These are phyloP conservation scores for Boletus rubroflammeus DNA, from an alignment of 768 basidiomycete species.

Conservation along the genomic window DNA sequence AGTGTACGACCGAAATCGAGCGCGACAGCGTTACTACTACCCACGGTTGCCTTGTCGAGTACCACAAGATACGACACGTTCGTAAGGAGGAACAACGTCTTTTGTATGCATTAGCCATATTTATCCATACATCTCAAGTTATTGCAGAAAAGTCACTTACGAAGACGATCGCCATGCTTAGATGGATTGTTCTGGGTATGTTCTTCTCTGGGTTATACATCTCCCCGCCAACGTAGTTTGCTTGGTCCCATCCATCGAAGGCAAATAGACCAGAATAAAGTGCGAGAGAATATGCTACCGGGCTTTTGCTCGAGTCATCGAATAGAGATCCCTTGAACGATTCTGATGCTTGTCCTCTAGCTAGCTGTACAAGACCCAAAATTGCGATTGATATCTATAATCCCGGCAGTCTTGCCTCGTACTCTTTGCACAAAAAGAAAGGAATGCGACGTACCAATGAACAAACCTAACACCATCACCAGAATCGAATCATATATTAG, in stretches of 20 bases:
- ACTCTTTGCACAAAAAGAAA: not conserved
- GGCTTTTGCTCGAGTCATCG: constrained; percentile 66
- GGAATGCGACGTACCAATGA: constrained; percentile 52
- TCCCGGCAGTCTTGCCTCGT: not conserved
- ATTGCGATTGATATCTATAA: constrained; percentile 65
- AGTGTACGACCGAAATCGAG: constrained; percentile 88
- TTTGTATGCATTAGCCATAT: not conserved
- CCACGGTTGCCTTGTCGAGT: constrained; percentile 74
- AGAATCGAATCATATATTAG: not conserved
- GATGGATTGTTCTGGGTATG: constrained; percentile 84
- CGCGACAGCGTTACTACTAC: constrained; percentile 81
- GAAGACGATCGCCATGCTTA: constrained; percentile 82
- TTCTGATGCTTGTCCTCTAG: constrained; percentile 63
- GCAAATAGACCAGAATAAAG: constrained; percentile 95
- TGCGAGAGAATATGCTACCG: constrained; percentile 87
- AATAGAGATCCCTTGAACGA: constrained; percentile 72
- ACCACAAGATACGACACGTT: constrained; percentile 93
- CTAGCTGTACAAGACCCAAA: constrained; percentile 75
- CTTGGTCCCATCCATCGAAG: constrained; percentile 95
- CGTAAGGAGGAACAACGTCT: constrained; percentile 75
- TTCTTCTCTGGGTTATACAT: constrained; percentile 79
- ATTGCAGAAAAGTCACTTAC: constrained; percentile 37
- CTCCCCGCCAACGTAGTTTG: constrained; percentile 88
- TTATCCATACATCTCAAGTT: not conserved
- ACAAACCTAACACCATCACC: constrained; percentile 42